Evolutionary conservation across 2,329 filamentous ascomycete genomes (phyloP), one percentile per base, ranked within the genome.

Genomic region (Tolypocladium tropicale): DNA sequence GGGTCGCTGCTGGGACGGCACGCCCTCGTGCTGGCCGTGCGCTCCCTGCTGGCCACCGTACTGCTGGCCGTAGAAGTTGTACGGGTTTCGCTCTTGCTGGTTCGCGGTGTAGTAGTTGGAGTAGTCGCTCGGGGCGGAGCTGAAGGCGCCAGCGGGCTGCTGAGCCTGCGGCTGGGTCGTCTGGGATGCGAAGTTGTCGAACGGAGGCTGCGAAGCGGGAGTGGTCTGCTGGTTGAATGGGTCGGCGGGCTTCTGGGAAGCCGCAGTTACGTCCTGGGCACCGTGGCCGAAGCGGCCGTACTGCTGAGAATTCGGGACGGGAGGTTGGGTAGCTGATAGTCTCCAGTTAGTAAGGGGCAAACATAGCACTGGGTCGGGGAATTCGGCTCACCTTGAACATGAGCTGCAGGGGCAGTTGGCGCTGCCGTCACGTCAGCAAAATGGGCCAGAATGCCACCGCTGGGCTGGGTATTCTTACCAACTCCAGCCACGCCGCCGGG

Each of bases 21-120:
- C 79, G 57, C 80, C 84, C 62, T 96, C 91, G 70, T 92, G 89
- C 65, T 90, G 87, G 61, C 77, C 82, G 67, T 86, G 85, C 4
- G 72, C 74, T 57, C 73, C 76, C 62, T 80, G 76, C 62, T 82
- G 79, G 62, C 81, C 78, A 53, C 74, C 74, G 66, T 81, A 82
- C 52, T 81, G 78, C 61, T 83, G 78, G 55, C 78, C 79, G 68
- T 95, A 91, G 69, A 94, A 90, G 70, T 90, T 88, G 76, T 94
- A 95, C 1, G 84, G 80, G 67, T 85, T 85, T 61, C 89, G 86
- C 62, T 83, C 78, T 63, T 83, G 85, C 62, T 78, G 84, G 61
- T 90, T 90, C 37, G 86, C 82, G 4, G 88, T 89, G 71, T 95
- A 95, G 75, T 95, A 96, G 6, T 87, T 86, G 23, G 88, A 87